Percentiles rank a stretch among this genome's conserved stretches.
These are phyloP conservation scores for Prunus davidiana DNA, from an alignment of 306 rosid genomes.

Conservation along the genomic window DNA sequence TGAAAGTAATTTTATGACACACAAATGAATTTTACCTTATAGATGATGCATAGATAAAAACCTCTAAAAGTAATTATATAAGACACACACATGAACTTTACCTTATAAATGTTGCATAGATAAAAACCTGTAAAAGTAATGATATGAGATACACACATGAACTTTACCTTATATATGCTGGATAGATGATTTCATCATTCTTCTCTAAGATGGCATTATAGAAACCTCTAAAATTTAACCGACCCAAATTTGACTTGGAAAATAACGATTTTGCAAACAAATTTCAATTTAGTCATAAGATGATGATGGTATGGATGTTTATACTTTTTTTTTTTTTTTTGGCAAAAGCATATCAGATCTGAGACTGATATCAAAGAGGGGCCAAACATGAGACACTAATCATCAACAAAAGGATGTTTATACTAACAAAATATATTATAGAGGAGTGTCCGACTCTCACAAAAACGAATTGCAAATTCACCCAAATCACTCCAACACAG, in stretches of 20 bases:
- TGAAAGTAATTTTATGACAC: no score
- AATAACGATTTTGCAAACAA: not conserved
- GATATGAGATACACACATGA: not conserved
- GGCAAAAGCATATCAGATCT: no score
- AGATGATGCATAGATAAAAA: not conserved
- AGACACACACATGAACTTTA: not conserved
- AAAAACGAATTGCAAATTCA: no score
- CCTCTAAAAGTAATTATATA: not conserved
- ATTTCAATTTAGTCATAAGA: not conserved
- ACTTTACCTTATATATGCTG: slow-evolving; percentile 37
- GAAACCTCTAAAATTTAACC: slow-evolving; percentile 36
- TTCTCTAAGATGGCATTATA: slow-evolving; percentile 35
- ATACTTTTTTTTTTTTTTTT: no score
- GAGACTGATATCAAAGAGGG: no score
- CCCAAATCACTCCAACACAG: no score
- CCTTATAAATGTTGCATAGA: slow-evolving; percentile 38
- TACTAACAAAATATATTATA: no score
- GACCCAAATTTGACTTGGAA: slow-evolving; percentile 23
- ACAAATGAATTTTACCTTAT: not conserved
- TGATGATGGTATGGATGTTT: no score
- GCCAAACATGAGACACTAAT: no score
- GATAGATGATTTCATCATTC: slow-evolving; percentile 28
- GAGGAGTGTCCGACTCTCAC: no score
- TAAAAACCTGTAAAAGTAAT: slow-evolving; percentile 8
- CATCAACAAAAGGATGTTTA: no score